Evolutionary conservation across 129 eudicot species (phyloP).

Genomic region (Calendula officinalis): DNA sequence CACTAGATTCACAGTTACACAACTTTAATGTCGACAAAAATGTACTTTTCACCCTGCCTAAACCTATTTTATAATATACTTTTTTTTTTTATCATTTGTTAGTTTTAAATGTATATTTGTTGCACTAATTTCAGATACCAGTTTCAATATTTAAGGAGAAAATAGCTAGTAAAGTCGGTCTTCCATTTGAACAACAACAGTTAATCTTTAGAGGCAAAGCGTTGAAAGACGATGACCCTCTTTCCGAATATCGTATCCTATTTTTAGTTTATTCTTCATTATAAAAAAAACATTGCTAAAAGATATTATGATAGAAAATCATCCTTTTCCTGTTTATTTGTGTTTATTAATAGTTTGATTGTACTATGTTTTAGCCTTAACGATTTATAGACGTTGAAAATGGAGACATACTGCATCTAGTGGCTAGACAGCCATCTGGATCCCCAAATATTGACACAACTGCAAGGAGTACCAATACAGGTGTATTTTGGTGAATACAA

Average conservation of each 20-base stretch:
- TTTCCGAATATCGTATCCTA: slow-evolving; percentile 95
- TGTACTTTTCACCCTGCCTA: slow-evolving; percentile 29
- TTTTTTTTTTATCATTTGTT: not conserved
- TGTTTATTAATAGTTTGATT: not conserved
- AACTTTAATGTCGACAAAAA: slow-evolving; percentile 62
- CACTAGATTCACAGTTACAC: slow-evolving; percentile 76
- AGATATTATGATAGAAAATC: no score
- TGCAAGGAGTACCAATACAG: slow-evolving; percentile 44
- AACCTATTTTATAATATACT: not conserved
- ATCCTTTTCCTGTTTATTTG: slow-evolving; percentile 1
- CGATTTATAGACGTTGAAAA: slow-evolving; percentile 67
- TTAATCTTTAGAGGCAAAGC: slow-evolving; percentile 96
- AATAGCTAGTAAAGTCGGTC: slow-evolving; percentile 59
- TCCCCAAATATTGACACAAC: slow-evolving; percentile 38
- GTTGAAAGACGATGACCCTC: slow-evolving; percentile 79
- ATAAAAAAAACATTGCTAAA: no score
- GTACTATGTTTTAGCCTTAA: slow-evolving; percentile 34
- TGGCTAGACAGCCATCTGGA: slow-evolving; percentile 71
- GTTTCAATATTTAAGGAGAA: slow-evolving; percentile 78
- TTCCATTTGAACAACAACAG: slow-evolving; percentile 80
- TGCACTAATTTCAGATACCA: slow-evolving; percentile 49
- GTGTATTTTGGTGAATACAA: slow-evolving; percentile 17
- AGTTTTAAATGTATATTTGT: slow-evolving; percentile 7
- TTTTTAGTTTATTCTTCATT: not conserved
- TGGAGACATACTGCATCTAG: slow-evolving; percentile 88